Evolutionary conservation across 2,329 filamentous ascomycete species (phyloP).

Genomic region (Fusarium sp.): DNA sequence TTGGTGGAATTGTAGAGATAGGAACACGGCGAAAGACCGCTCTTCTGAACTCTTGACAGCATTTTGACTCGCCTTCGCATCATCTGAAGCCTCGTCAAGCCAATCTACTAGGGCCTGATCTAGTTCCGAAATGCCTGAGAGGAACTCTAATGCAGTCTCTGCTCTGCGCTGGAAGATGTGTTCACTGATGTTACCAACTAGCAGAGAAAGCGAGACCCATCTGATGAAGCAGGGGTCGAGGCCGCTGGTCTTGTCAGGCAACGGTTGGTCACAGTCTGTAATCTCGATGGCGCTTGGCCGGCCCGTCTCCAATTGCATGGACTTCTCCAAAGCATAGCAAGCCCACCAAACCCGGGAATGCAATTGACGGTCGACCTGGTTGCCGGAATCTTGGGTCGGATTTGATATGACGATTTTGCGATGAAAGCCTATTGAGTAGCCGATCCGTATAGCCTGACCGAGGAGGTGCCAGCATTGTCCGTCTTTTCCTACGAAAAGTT

Average conservation of each 20-base stretch:
- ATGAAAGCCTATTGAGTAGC: constrained; percentile 35
- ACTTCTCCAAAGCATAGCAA: constrained; percentile 39
- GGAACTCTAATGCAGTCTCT: constrained; percentile 19
- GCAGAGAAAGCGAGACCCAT: constrained; percentile 35
- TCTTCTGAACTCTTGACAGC: constrained; percentile 8
- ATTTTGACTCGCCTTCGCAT: constrained; percentile 18
- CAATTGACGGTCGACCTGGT: constrained; percentile 16
- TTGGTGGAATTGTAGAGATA: constrained; percentile 39
- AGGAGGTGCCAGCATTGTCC: constrained; percentile 40
- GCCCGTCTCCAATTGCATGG: constrained; percentile 40
- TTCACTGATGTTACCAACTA: constrained; percentile 39
- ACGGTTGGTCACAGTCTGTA: constrained; percentile 32
- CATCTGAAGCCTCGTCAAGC: constrained; percentile 25
- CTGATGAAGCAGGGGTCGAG: constrained; percentile 22
- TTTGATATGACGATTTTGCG: constrained; percentile 22
- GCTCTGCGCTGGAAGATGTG: constrained; percentile 35
- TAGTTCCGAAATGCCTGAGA: constrained; percentile 28
- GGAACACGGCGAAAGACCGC: constrained; percentile 20
- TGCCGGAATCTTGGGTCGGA: neutral
- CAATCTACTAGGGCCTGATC: constrained; percentile 39
- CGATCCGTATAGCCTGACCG: constrained; percentile 31
- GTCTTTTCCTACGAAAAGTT: constrained; percentile 20
- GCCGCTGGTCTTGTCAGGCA: constrained; percentile 16
- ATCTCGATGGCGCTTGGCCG: constrained; percentile 38
- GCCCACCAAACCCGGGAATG: constrained; percentile 39